Evolutionary conservation across 2,329 filamentous ascomycete species (phyloP), one percentile per base, ranked within the genome.

Genomic region (Daldinia eschscholtzii): DNA sequence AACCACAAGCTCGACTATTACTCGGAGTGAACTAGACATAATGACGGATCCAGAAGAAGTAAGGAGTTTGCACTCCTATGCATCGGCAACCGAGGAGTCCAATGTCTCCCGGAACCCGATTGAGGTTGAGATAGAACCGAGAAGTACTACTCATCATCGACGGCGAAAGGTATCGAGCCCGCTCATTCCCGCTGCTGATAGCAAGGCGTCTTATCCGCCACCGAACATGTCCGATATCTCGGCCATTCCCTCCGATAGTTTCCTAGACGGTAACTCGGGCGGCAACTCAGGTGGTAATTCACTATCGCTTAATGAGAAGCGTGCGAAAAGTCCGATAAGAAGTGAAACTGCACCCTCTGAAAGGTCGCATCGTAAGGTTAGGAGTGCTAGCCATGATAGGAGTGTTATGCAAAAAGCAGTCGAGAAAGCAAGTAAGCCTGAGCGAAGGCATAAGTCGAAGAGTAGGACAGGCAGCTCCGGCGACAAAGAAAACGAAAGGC

Each of bases 171-270:
- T 71, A 42, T 92, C 87, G 81, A 97, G 86, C 71, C 95, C 81
- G 79, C 87, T 87, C 76, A 91, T 88, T 68, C 88, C 84, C 75
- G 85, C 80, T 55, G 83, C 78, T 81, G 89, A 81, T 81, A 86
- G 77, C 85, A 91, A 81, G 75, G 80, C 80, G 20, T 87, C 82
- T 60, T 94, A 92, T 78, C 82, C 90, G 56, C 86, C 88, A 37
- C 85, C 88, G 12, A 89, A 88, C 72, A 84, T 89, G 57, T 98
- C 95, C 2, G 95, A 98, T 76, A 93, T 98, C 57, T 98, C 95
- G 84, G 80, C 92, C 85, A 89, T 89, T 58, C 87, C 87, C 12
- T 85, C 85, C 18, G 86, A 89, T 76, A 89, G 87, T 76, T 89
- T 89, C 67, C 80, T 89, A 6, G 87, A 89, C 73, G 87, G 86